A percentile compares a stretch with the other conserved stretches of the same genome.
These are phyloP conservation scores for Gossypium ekmanianum DNA, from an alignment of 345 rosid species.

Conservation along the genomic window DNA sequence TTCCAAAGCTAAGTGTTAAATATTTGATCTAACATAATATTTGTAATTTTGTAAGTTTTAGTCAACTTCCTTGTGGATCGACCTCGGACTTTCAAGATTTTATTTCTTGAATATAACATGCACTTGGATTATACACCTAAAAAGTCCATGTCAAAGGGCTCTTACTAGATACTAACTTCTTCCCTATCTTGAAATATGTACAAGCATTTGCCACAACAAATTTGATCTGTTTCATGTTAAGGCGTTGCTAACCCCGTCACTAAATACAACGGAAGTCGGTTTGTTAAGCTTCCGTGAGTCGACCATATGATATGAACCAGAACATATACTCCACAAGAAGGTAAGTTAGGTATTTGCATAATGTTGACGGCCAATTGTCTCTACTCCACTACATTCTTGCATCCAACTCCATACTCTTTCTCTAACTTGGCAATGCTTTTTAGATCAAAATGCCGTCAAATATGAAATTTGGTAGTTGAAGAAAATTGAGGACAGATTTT, in stretches of 20 bases:
- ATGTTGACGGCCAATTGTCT: neutral
- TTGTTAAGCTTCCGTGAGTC: neutral
- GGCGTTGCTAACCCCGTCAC: neutral
- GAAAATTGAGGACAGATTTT: conserved; percentile 5
- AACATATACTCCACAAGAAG: neutral
- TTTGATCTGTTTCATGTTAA: neutral
- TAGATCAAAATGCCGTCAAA: conserved; percentile 8
- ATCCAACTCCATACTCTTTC: neutral
- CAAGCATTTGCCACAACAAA: neutral
- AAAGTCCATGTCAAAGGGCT: too few relatives aligned
- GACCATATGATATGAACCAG: neutral
- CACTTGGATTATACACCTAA: too few relatives aligned
- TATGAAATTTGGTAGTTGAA: neutral
- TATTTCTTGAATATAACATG: too few relatives aligned
- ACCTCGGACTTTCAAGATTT: too few relatives aligned
- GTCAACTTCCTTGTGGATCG: too few relatives aligned
- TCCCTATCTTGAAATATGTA: conserved; percentile 7
- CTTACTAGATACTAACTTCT: neutral
- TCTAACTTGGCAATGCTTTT: neutral
- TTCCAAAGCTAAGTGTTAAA: too few relatives aligned
- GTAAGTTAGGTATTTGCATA: neutral
- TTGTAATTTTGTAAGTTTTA: too few relatives aligned
- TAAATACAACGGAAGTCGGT: neutral
- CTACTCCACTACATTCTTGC: neutral
- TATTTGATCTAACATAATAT: too few relatives aligned